These are phyloP conservation scores for Diospyros kaki DNA, from an alignment of 148 eudicot species.

Conservation along the genomic window DNA sequence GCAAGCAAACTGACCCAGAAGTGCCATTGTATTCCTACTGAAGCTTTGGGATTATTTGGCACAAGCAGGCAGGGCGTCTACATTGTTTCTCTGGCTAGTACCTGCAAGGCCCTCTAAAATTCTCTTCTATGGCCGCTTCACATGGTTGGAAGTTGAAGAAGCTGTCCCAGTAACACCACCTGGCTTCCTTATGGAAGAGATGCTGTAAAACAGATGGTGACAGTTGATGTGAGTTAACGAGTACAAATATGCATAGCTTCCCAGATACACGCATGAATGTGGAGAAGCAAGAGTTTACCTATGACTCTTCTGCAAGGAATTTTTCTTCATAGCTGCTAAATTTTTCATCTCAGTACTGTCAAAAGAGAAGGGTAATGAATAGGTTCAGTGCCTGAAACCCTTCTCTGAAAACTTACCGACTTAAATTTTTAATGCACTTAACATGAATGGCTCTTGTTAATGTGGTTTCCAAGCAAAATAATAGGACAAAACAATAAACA, in stretches of 20 bases:
- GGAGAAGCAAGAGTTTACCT: constrained; percentile 23
- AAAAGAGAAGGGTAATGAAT: constrained; percentile 6
- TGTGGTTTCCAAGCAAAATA: not conserved
- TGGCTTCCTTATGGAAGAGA: constrained; percentile 18
- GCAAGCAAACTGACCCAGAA: too few species aligned
- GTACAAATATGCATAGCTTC: not conserved
- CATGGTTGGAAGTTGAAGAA: constrained; percentile 26
- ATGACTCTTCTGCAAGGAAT: constrained; percentile 24
- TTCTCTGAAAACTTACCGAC: constrained; percentile 5
- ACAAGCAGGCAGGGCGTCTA: not conserved
- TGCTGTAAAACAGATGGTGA: constrained; percentile 9
- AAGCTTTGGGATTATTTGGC: too few species aligned
- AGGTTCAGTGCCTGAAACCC: not conserved
- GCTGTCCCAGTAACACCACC: constrained; percentile 15
- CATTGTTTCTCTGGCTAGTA: not conserved
- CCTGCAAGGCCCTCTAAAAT: constrained; percentile 6
- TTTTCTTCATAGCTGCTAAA: constrained; percentile 43
- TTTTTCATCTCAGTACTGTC: constrained; percentile 51
- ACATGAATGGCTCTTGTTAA: not conserved
- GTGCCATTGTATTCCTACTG: too few species aligned
- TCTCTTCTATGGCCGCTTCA: constrained; percentile 20
- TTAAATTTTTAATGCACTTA: not conserved
- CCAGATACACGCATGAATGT: not conserved
- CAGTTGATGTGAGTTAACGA: not conserved
- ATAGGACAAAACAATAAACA: not conserved